Evolutionary conservation across 148 eudicot genomes (phyloP).

Genomic region (Heliosperma pusillum): DNA sequence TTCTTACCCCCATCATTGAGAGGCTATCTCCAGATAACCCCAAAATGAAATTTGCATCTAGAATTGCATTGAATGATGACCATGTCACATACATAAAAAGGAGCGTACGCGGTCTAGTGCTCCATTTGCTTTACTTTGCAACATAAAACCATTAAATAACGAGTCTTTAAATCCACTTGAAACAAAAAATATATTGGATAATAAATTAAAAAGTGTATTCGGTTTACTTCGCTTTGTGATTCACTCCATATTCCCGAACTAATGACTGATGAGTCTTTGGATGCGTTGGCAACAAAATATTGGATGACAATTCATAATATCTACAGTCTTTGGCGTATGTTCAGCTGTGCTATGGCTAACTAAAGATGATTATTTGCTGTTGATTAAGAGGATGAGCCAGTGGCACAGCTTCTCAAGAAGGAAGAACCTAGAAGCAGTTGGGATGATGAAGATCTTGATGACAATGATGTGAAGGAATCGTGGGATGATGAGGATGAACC

Average conservation of each 20-base stretch:
- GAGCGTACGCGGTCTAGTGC: background rate
- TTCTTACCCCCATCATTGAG: background rate
- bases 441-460: conserved; percentile 96
- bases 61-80: background rate
- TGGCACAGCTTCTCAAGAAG: conserved; percentile 47
- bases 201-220: background rate
- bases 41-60: background rate
- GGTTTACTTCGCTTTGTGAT: background rate
- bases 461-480: conserved; percentile 75
- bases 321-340: background rate
- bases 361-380: conserved; percentile 4
- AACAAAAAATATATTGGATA: background rate
- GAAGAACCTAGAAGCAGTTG: conserved; percentile 51
- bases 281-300: too few species aligned
- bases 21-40: too few species aligned
- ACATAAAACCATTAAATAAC: background rate
- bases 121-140: background rate
- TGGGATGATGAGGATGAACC: conserved; percentile 99
- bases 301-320: background rate
- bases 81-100: background rate
- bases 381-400: conserved; percentile 58
- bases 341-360: background rate
- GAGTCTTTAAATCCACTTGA: background rate
- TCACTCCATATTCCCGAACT: background rate
- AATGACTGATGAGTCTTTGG: too few species aligned